Evolutionary conservation across 1,139 yeast species (phyloP), one percentile per base, ranked within the genome.

Genomic region (Pneumocystis sp.): DNA sequence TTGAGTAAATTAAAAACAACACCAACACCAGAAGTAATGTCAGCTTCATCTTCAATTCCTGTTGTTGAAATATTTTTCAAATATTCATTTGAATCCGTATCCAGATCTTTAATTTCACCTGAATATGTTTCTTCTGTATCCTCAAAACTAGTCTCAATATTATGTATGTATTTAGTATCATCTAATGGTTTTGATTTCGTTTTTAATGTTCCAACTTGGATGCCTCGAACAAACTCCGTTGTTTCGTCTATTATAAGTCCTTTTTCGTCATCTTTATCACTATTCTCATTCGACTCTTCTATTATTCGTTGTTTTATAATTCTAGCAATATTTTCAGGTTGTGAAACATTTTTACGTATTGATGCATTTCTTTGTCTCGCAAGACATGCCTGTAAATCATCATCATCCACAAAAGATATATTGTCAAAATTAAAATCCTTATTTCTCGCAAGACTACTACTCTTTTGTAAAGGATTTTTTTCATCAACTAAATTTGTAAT

Each of bases 211-310:
- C 37, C 25, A 66, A 44, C 69, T 70, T n/a, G 70, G 63, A 61
- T 73, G 40, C 63, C 64, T 40, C 63, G 63, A 67, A 87, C 76
- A 72, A 87, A 86, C 45, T 83, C 86, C 2, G 78, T 73, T 3
- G 83, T 84, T 65, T 84, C 87, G 72, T 85, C 85, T 62, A 84
- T 76, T 0, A 82, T 77, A 42, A 82, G 68, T 0, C 79, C 80
- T 70, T 70, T 15, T 72, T 76, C 71, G 61, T 68, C 71, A 10
- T 69, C 66, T 5, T 67, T 68, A 64, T 69, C 70, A 3, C 68
- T 65, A n/a, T 57, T 39, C 31, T 59, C 61, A n/a, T 61, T 57
- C 29, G 31, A 42, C 25, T 34, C 45, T 29, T 45, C 29, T 6
- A 19, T 39, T n/a, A 31, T 45, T 21, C n/a, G 42, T 12, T 63